These are phyloP conservation scores for Aristolochia californica DNA, from an alignment of 164 flowering plant genomes.

Conservation along the genomic window DNA sequence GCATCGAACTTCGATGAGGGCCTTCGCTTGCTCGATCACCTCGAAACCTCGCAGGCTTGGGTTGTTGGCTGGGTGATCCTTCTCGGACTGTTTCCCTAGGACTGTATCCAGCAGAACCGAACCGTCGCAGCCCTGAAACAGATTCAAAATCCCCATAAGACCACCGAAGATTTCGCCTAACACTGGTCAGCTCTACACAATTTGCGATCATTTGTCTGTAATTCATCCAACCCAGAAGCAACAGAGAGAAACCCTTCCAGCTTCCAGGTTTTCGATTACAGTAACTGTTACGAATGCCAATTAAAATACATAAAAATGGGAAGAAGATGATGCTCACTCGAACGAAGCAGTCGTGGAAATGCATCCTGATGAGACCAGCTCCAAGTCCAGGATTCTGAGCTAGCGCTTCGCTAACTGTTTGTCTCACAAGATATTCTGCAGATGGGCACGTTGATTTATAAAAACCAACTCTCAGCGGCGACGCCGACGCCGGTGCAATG, in stretches of 20 bases:
- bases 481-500: neutral
- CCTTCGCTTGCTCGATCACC: slow-evolving; percentile 46
- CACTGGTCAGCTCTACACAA: no score
- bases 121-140: slow-evolving; percentile 50
- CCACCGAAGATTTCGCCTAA: neutral
- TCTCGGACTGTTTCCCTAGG: slow-evolving; percentile 30
- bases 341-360: slow-evolving; percentile 70
- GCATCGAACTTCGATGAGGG: slow-evolving; percentile 31
- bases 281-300: no score
- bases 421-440: slow-evolving; percentile 17
- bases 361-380: slow-evolving; percentile 54
- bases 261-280: no score
- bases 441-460: slow-evolving; percentile 14
- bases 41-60: slow-evolving; percentile 44
- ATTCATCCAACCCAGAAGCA: no score
- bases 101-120: slow-evolving; percentile 41
- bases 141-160: neutral
- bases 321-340: slow-evolving; percentile 22
- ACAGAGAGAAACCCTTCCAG: no score
- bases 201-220: no score
- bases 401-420: slow-evolving; percentile 30
- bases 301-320: neutral
- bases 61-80: slow-evolving; percentile 25
- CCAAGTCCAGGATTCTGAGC: slow-evolving; percentile 37
- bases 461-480: slow-evolving; percentile 12